Evolutionary conservation across 2,329 filamentous ascomycete species (phyloP), one percentile per base, ranked within the genome.

Genomic region (Ceratocystis ficicola): DNA sequence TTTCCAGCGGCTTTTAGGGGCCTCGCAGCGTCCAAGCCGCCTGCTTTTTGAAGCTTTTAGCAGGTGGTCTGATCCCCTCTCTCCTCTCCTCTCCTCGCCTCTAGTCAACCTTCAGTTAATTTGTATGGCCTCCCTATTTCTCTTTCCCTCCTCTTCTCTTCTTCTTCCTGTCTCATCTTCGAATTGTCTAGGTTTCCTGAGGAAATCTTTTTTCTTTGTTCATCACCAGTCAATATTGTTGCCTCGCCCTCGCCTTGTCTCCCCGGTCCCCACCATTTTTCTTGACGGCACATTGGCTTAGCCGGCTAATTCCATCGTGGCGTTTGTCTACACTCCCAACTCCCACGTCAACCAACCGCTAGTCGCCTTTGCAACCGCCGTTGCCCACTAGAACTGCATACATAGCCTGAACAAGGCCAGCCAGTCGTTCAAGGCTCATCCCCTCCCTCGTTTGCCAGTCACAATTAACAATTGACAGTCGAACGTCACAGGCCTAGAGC

Each of bases 371-470:
- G 20, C 61, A 17, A 48, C 17, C 6, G 44, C 55, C 55, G 17
- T 4, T 8, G 55, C 61, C 61, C 46, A 32, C 64, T 36, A 62
- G 15, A 63, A 22, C 55, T 30, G 8, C 5, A 32, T 28, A 20
- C 61, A 63, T 41, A 60, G 46, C 64, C 59, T 36, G 48, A 64
- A 44, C 63, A 50, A 63, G 60, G 55, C 55, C 64, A 65, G 52
- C 59, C 59, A 66, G 41, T 66, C 64, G 50, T 52, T 32, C 64
- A 60, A 62, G 64, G 59, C 60, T 46, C 46, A 46, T 66, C 59
- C 64, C 60, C 64, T 66, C 64, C 50, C 44, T 66, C 52, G 46
- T 20, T 36, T 28, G 55, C 55, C n/a, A 36, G 57, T 44, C 64
- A 65, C 48, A 41, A 41, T 41, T 41, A 15, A 41, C 36, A 12